phyloP scores from a whole-genome alignment of 352 stramenopile genomes.

The Phytopythium boreale region DNA sequence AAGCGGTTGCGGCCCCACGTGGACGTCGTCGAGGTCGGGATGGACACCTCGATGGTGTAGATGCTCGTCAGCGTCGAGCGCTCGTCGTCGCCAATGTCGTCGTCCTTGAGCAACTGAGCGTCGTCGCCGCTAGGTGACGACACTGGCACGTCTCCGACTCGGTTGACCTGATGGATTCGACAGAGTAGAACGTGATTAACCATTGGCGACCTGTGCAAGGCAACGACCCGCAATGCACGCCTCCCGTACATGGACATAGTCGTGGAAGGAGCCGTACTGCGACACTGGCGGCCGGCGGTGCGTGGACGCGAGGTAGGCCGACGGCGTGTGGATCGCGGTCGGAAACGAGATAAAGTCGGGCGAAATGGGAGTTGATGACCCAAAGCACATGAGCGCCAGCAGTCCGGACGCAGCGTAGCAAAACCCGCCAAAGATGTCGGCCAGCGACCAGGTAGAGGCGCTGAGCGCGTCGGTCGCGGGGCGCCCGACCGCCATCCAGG shows the following conservation, averaged over 20 bases:
- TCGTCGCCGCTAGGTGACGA: not conserved
- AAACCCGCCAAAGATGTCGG: slow-evolving; percentile 27
- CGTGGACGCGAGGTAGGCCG: slow-evolving; percentile 51
- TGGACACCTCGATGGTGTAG: slow-evolving; percentile 48
- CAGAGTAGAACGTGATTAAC: not conserved
- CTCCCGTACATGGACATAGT: slow-evolving; percentile 27
- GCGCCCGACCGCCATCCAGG: slow-evolving; percentile 6
- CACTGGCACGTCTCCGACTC: not conserved
- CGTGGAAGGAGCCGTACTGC: slow-evolving; percentile 57
- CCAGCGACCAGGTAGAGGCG: slow-evolving; percentile 4
- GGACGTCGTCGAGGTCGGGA: slow-evolving; percentile 60
- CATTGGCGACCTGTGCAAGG: not conserved
- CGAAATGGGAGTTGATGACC: slow-evolving; percentile 45
- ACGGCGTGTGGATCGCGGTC: slow-evolving; percentile 45
- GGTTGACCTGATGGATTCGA: not conserved
- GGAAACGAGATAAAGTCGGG: slow-evolving; percentile 46
- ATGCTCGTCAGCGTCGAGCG: slow-evolving; percentile 9
- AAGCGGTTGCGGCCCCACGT: slow-evolving; percentile 74
- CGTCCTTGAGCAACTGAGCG: not conserved
- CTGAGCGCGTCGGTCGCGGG: slow-evolving; percentile 8
- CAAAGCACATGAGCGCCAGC: slow-evolving; percentile 50
- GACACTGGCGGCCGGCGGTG: slow-evolving; percentile 33
- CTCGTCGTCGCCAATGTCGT: slow-evolving; percentile 2
- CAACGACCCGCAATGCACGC: not conserved
- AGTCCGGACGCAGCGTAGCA: slow-evolving; percentile 39